A percentile compares a stretch with the other conserved stretches of the same genome.
Evolutionary conservation across 176 grass and related monocot genomes (phyloP).

Genomic region (Musa beccarii): DNA sequence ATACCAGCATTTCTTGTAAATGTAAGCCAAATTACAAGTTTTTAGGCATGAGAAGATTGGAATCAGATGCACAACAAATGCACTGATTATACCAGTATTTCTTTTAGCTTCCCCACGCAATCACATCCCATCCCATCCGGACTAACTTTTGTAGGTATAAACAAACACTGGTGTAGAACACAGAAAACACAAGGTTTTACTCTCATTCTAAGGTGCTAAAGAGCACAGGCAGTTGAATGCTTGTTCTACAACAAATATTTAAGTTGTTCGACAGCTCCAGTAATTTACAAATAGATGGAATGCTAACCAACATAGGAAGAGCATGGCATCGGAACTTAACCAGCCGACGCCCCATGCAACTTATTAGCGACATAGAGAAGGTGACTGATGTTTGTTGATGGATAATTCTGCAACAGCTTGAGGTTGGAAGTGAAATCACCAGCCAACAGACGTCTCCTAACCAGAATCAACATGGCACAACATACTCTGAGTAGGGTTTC

Average conservation of each 20-base stretch:
- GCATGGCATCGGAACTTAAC: neutral
- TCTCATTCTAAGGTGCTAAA: neutral
- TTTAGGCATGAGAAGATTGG: too few species aligned
- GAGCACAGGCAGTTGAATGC: neutral
- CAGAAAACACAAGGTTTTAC: too few species aligned
- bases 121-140: too few species aligned
- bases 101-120: too few species aligned
- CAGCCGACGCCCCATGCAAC: slow-evolving; percentile 23
- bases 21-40: too few species aligned
- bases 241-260: neutral
- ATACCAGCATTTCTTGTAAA: too few species aligned
- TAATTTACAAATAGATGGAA: neutral
- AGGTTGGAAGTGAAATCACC: slow-evolving; percentile 71
- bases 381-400: slow-evolving; percentile 74
- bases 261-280: neutral
- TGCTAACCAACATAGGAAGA: neutral
- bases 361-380: slow-evolving; percentile 90
- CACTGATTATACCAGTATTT: too few species aligned
- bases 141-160: too few species aligned
- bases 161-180: too few species aligned
- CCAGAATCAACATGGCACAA: slow-evolving; percentile 83
- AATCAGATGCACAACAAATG: too few species aligned
- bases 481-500: slow-evolving; percentile 93
- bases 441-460: slow-evolving; percentile 57
- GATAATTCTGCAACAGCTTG: slow-evolving; percentile 80